These are phyloP conservation scores for Scedosporium aurantiacum DNA, from an alignment of 2,329 filamentous ascomycete species.

Conservation along the genomic window DNA sequence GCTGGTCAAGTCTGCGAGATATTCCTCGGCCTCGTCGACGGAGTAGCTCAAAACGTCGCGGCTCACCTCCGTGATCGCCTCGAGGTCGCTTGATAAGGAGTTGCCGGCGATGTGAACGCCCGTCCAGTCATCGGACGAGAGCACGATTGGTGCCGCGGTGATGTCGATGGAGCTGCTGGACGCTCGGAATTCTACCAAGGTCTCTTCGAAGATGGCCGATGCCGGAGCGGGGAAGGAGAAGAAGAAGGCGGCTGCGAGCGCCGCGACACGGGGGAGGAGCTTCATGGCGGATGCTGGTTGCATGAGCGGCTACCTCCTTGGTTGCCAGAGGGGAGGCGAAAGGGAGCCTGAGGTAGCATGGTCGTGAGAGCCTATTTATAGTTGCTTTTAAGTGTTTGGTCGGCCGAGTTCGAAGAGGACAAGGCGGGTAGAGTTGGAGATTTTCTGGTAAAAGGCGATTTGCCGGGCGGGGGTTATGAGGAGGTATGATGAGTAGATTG, in stretches of 20 bases:
- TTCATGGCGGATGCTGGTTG: neutral
- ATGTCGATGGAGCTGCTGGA: constrained; percentile 14
- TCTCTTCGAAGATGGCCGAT: neutral
- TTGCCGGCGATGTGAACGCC: constrained; percentile 22
- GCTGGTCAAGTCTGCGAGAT: constrained; percentile 30
- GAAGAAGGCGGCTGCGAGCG: neutral
- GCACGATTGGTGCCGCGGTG: constrained; percentile 18
- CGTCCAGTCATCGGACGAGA: constrained; percentile 18
- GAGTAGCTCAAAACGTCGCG: neutral
- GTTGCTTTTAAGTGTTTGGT: too few relatives aligned
- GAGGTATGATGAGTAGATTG: neutral
- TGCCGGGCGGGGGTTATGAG: neutral
- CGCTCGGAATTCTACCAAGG: neutral
- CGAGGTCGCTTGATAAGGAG: constrained; percentile 19
- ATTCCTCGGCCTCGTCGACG: constrained; percentile 25
- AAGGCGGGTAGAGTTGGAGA: neutral
- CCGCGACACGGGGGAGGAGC: neutral
- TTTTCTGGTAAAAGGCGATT: neutral
- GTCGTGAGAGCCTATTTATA: neutral
- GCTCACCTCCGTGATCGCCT: constrained; percentile 13
- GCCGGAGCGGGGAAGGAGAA: neutral
- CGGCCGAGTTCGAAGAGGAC: neutral
- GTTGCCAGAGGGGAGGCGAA: too few relatives aligned
- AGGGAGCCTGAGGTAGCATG: too few relatives aligned
- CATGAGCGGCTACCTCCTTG: neutral